phyloP scores from a whole-genome alignment of 257 asterid species.

The Solanum paucissectum region DNA sequence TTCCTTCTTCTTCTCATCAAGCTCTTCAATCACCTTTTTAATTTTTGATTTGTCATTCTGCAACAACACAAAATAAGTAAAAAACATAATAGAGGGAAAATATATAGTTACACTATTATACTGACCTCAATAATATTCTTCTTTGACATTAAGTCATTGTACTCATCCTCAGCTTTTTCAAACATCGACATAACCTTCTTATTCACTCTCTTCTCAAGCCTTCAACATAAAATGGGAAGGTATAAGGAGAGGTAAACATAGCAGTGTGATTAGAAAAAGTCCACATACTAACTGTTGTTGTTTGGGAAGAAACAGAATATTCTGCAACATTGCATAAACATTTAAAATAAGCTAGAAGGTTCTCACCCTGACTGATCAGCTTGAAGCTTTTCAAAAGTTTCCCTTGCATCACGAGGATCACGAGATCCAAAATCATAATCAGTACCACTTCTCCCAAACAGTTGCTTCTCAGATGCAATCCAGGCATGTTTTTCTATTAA shows the following conservation, averaged over 20 bases:
- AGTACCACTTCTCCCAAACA: constrained; percentile 80
- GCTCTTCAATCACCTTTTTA: constrained; percentile 91
- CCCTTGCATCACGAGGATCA: constrained; percentile 63
- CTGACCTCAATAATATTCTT: constrained; percentile 94
- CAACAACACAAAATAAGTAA: constrained; percentile 14
- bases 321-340: neutral
- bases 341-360: neutral
- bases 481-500: constrained; percentile 85
- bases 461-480: constrained; percentile 91
- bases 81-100: neutral
- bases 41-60: constrained; percentile 95
- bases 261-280: neutral
- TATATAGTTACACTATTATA: neutral
- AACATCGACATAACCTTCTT: constrained; percentile 98
- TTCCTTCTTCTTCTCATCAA: constrained; percentile 96
- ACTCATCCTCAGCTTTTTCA: constrained; percentile 99
- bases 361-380: constrained; percentile 85
- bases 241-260: neutral
- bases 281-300: neutral
- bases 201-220: constrained; percentile 97
- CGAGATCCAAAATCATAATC: constrained; percentile 86
- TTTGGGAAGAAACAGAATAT: neutral
- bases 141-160: constrained; percentile 76
- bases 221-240: constrained; percentile 19
- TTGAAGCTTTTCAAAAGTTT: constrained; percentile 66